Percentiles rank a stretch among this genome's conserved stretches.
Conservation (phyloP, 257 asterid species). For the Solanum arcanum region DNA sequence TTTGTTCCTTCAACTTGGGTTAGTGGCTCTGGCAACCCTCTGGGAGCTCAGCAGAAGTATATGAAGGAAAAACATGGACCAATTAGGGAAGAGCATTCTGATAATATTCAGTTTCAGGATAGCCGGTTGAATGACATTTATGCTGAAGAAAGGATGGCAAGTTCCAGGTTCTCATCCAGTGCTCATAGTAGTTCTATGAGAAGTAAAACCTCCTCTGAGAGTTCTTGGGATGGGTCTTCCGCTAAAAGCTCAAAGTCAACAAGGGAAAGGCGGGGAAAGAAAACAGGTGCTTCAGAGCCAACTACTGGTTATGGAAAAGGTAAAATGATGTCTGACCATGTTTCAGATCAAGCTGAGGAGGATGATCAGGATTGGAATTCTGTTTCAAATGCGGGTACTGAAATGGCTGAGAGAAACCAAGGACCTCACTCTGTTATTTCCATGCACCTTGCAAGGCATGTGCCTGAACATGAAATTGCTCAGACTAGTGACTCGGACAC, state of each 20-base stretch:
- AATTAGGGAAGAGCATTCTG: conserved; percentile 34
- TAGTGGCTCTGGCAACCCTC: conserved; percentile 28
- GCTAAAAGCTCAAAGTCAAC: conserved; percentile 21
- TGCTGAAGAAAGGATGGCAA: conserved; percentile 39
- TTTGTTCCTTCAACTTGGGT: conserved; percentile 53
- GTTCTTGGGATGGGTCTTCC: conserved; percentile 42
- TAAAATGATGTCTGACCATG: conserved; percentile 41
- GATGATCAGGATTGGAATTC: conserved; percentile 55
- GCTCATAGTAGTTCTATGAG: conserved; percentile 28
- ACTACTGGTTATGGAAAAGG: conserved; percentile 42
- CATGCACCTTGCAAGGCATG: conserved; percentile 40
- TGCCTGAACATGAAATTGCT: conserved; percentile 47
- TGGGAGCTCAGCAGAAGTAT: conserved; percentile 42
- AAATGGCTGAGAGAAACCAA: conserved; percentile 38
- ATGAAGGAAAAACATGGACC: conserved; percentile 46
- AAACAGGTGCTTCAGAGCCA: conserved; percentile 16
- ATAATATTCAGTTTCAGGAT: conserved; percentile 38
- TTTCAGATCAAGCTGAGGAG: conserved; percentile 33
- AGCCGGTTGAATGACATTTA: conserved; percentile 39
- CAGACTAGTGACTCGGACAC: conserved; percentile 78
- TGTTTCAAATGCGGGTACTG: conserved; percentile 25
- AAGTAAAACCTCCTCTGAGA: conserved; percentile 37
- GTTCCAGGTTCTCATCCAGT: conserved; percentile 39
- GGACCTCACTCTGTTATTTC: conserved; percentile 43
- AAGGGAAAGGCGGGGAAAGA: conserved; percentile 37